These are phyloP conservation scores for Babjeviella inositovora DNA, from an alignment of 805 yeast genomes.

Conservation along the genomic window DNA sequence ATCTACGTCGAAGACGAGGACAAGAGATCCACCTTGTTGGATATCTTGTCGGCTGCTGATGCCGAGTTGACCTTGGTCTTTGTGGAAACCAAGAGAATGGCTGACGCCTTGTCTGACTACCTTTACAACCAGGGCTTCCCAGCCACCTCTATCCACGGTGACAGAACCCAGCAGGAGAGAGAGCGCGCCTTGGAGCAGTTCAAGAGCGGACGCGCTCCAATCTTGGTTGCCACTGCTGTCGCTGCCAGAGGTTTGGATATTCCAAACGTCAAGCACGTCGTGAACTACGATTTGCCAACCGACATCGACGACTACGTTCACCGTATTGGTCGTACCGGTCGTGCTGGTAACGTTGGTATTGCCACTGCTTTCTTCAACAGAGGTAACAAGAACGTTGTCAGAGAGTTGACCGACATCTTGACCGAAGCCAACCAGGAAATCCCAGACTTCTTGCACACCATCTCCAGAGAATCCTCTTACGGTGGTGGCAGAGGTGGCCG, in stretches of 20 bases:
- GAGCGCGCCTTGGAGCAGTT: conserved; percentile 93
- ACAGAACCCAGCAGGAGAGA: conserved; percentile 95
- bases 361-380: conserved; percentile 98
- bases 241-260: conserved; percentile 99
- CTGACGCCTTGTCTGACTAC: conserved; percentile 88
- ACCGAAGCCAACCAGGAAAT: conserved; percentile 96
- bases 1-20: conserved; percentile 87
- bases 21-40: conserved; percentile 80
- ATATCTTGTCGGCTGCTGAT: conserved; percentile 63
- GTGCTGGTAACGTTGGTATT: conserved; percentile 98
- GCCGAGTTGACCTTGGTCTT: conserved; percentile 76
- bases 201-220: conserved; percentile 83
- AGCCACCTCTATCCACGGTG: conserved; percentile 98
- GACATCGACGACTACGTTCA: conserved; percentile 98
- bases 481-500: conserved; percentile 40
- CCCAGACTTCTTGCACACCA: conserved; percentile 72
- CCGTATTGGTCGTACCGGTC: conserved; percentile 99
- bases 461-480: conserved; percentile 59
- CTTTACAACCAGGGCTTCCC: conserved; percentile 80
- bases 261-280: conserved; percentile 96
- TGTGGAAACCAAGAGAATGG: conserved; percentile 98
- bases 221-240: conserved; percentile 97
- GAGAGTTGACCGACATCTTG: conserved; percentile 75
- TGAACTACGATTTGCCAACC: conserved; percentile 92
- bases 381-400: conserved; percentile 77